Base-by-base conservation (phyloP, 1,139 yeast species). In the Meyerozyma elateridarum region DNA sequence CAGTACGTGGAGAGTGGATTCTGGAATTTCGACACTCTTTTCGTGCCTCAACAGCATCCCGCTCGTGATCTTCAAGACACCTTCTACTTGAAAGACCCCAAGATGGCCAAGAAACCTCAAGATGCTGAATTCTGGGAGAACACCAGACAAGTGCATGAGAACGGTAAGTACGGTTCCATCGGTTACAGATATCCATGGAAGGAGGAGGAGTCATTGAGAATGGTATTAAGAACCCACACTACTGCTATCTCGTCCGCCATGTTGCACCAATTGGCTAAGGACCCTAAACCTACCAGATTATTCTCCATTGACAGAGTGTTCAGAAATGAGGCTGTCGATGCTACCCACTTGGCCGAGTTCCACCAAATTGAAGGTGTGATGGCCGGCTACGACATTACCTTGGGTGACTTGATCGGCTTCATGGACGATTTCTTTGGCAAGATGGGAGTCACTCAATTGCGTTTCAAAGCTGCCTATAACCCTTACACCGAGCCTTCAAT, bases 251-350 rank as follows among this genome's bases (percentile, higher is more conserved):
- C 96, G 3, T 76, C 96, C 5, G 75, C 77, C 30, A 83, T 91
- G 87, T 75, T 91, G 51, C 84, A 91, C 57, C 62, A 85, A 51
- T 73, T 91, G 48, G 96, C 97, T 33, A 61, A 78, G 46, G 84
- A 88, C 59, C 97, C 97, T 37, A 80, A 79, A 52, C 97, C 98
- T 36, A 75, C 84, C 15, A 78, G 97, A 63, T 74, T 87, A 56
- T 93, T 93, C 70, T 85, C 96, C 33, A 93, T 93, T 51, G 99
- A 93, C 64, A 79, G 96, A 57, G 99, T 93, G 42, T 93, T 93
- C 84, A 85, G 99, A 70, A 93, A 93, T 59, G 99, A 93, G 70
- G 97, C 99, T 15, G 98, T 93, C 35, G 99, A 93, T 59, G 98
- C 97, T 34, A 93, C 99, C n/a, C 99, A 93, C 64, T 76, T 93